Percentiles rank a stretch among this genome's conserved stretches.
Conservation (phyloP, 352 stramenopile genomes). For the Phytophthora capsici region DNA sequence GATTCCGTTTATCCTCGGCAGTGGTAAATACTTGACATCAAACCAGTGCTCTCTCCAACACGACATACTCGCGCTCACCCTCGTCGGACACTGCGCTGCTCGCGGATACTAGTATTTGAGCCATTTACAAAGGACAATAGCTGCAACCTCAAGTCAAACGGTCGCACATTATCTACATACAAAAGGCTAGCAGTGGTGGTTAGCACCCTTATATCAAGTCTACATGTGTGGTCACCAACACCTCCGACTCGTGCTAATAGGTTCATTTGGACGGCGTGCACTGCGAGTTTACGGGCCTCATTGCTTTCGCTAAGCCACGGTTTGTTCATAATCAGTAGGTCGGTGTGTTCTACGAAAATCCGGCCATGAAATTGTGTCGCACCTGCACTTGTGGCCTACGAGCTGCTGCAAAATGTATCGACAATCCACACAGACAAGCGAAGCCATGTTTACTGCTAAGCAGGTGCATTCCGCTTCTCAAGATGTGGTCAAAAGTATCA, state of each 20-base stretch:
- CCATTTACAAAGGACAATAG: neutral
- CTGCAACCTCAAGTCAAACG: neutral
- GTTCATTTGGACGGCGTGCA: neutral
- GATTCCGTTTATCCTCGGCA: too few species aligned
- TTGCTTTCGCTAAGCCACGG: neutral
- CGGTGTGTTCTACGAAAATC: constrained; percentile 19
- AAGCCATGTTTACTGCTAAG: constrained; percentile 24
- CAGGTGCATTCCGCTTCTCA: neutral
- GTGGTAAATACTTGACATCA: too few species aligned
- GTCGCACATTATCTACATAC: neutral
- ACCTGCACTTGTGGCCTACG: constrained; percentile 14
- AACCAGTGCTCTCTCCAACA: neutral
- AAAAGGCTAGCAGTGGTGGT: too few species aligned
- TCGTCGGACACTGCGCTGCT: neutral
- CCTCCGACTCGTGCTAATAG: constrained; percentile 7
- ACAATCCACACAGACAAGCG: constrained; percentile 10
- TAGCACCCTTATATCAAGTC: constrained; percentile 11
- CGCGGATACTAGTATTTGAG: neutral
- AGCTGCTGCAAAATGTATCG: constrained; percentile 1
- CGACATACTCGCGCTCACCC: neutral
- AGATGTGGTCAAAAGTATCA: constrained; percentile 4
- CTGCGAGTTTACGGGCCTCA: neutral
- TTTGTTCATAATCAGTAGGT: constrained; percentile 7
- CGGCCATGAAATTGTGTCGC: constrained; percentile 5
- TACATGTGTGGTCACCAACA: neutral